Evolutionary conservation across 306 rosid genomes (phyloP).

Genomic region (Boehmeria nivea): DNA sequence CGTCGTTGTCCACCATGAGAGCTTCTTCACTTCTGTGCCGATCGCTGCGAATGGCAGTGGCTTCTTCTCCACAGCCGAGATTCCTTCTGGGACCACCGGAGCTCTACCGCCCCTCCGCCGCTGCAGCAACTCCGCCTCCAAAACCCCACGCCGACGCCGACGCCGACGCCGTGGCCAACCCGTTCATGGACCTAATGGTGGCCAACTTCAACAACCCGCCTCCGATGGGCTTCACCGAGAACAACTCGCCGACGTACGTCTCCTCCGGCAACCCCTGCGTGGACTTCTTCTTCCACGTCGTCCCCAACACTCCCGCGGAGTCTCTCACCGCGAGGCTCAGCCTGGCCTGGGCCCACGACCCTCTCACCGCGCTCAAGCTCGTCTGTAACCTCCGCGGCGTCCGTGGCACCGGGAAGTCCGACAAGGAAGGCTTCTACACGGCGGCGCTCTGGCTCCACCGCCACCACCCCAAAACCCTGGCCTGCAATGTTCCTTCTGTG

Average conservation of each 20-base stretch:
- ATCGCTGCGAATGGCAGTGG: neutral
- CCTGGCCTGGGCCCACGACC: slow-evolving; percentile 40
- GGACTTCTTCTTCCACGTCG: slow-evolving; percentile 58
- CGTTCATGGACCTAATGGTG: slow-evolving; percentile 11
- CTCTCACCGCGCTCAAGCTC: slow-evolving; percentile 57
- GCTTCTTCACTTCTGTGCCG: too few relatives aligned
- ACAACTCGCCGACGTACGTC: slow-evolving; percentile 36
- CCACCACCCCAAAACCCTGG: slow-evolving; percentile 57
- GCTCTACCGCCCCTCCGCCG: neutral
- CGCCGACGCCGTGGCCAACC: too few relatives aligned
- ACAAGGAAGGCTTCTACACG: slow-evolving; percentile 41
- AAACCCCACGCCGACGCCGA: neutral
- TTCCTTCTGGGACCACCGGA: neutral
- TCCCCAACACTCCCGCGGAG: slow-evolving; percentile 51
- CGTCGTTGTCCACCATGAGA: too few relatives aligned
- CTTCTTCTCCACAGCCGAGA: neutral
- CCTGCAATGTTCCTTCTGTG: slow-evolving; percentile 39
- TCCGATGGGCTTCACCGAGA: slow-evolving; percentile 33
- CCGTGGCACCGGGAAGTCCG: slow-evolving; percentile 64
- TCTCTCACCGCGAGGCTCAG: slow-evolving; percentile 23
- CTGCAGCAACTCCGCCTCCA: neutral
- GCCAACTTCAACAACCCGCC: slow-evolving; percentile 27
- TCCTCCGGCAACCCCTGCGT: slow-evolving; percentile 58
- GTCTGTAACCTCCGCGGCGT: slow-evolving; percentile 59
- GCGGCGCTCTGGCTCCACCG: slow-evolving; percentile 59